Evolutionary conservation across 768 basidiomycete species (phyloP).

Genomic region (Serendipita sp.): DNA sequence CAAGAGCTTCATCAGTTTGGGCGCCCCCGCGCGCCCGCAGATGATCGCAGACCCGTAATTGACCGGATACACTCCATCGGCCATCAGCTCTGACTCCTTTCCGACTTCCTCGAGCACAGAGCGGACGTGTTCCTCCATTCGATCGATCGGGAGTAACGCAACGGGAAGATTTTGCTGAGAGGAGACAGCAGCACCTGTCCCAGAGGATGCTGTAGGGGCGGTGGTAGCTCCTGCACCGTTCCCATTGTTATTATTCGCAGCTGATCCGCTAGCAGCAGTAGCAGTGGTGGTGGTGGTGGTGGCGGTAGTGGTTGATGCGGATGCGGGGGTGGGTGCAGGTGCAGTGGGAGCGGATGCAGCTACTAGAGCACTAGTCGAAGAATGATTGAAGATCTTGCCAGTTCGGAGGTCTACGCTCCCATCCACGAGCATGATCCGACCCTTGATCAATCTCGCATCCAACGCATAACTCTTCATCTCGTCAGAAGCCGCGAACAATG

Average conservation of each 20-base stretch:
- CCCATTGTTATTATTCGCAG: too few relatives aligned
- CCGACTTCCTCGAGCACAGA: neutral
- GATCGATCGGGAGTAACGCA: neutral
- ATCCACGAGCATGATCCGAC: constrained; percentile 1
- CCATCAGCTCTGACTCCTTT: neutral
- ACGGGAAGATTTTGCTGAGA: neutral
- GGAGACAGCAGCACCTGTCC: neutral
- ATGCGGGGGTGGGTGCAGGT: too few relatives aligned
- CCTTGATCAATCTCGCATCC: neutral
- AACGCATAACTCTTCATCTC: neutral
- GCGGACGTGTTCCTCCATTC: neutral
- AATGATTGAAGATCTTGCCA: neutral
- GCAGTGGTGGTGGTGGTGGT: neutral
- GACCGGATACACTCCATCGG: neutral
- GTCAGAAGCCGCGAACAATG: neutral
- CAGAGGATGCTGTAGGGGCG: neutral
- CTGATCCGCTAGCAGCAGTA: neutral
- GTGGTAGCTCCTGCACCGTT: too few relatives aligned
- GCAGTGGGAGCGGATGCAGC: too few relatives aligned
- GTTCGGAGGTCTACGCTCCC: neutral
- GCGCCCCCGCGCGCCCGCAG: neutral
- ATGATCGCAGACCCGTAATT: neutral
- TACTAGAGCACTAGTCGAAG: too few relatives aligned
- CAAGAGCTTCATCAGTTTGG: neutral
- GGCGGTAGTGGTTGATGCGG: neutral